A percentile compares a stretch with the other conserved stretches of the same genome.
These are phyloP conservation scores for Lichtheimia hyalospora DNA, from an alignment of 371 early-diverging fungal species.

Conservation along the genomic window DNA sequence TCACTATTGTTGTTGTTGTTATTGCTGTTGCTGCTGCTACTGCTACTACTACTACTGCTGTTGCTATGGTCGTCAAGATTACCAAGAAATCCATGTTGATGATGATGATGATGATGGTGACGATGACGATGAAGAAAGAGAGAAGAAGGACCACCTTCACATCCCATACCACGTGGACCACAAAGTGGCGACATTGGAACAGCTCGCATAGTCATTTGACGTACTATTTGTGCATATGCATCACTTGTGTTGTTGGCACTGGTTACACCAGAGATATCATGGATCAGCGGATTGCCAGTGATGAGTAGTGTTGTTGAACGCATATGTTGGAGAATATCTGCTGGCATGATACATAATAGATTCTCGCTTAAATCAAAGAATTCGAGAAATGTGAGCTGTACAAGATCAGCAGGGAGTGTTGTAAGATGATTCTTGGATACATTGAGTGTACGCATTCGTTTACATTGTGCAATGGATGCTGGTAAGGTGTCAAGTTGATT, in stretches of 20 bases:
- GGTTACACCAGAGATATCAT: constrained; percentile 21
- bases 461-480: constrained; percentile 52
- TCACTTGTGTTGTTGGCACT: constrained; percentile 27
- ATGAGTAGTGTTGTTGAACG: constrained; percentile 50
- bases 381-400: constrained; percentile 49
- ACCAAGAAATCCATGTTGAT: no score
- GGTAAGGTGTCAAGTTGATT: constrained; percentile 64
- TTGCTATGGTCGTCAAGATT: not conserved
- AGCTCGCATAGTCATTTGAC: constrained; percentile 52
- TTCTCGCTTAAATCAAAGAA: constrained; percentile 65
- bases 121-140: no score
- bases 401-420: constrained; percentile 58
- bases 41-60: not conserved
- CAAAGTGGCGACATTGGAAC: constrained; percentile 32
- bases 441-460: constrained; percentile 44
- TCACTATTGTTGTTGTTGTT: not conserved
- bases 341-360: constrained; percentile 61
- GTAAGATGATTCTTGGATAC: constrained; percentile 60
- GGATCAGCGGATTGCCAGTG: constrained; percentile 64
- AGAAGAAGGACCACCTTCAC: constrained; percentile 10
- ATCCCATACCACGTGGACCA: constrained; percentile 43
- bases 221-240: constrained; percentile 48
- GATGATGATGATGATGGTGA: no score
- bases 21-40: not conserved
- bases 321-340: constrained; percentile 59